Base-by-base conservation (phyloP, 305 asterid species). In the Fraxinus sp. region DNA sequence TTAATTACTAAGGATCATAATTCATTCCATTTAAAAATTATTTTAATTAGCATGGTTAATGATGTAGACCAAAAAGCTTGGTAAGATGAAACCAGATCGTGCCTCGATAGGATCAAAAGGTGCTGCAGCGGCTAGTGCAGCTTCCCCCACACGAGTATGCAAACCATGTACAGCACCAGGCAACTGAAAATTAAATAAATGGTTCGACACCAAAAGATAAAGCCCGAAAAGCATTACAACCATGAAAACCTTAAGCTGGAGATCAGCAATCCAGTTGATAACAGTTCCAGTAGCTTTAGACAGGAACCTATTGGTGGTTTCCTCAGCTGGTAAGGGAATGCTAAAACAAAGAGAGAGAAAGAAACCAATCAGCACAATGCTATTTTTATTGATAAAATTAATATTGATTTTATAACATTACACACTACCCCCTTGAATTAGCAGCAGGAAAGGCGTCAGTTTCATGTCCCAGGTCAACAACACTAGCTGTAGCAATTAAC, bases 231-330 rank as follows among this genome's bases (percentile, higher is more conserved):
- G 73, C 68, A 76, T 79, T 78, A 32, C 71, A 62, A 66, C 64
- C 64, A 55, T 70, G n/a, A 39, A 81, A 78, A 88, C 89, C 91
- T 88, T 84, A 22, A 84, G 84, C 81, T 89, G 83, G 16, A 83
- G 86, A 75, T 82, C 80, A 57, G 84, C 87, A 52, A 28, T 81
- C 93, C 93, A 88, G 82, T 84, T 80, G 37, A 86, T 79, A 79
- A 87, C 87, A 82, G 83, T 86, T 85, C 89, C 93, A 77, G 68
- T 82, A 80, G 89, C 93, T 85, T 90, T 87, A 16, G 86, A 57
- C 70, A 88, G 86, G 83, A 88, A 87, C 84, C 86, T 91, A 28
- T 71, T 73, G 84, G 24, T 83, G 66, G 84, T 87, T 83, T 88
- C 89, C 84, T 57, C 66, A 49, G 46, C 74, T 75, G 73, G 77